These are phyloP conservation scores for Stemphylium lycopersici DNA, from an alignment of 2,329 filamentous ascomycete genomes.

Conservation along the genomic window DNA sequence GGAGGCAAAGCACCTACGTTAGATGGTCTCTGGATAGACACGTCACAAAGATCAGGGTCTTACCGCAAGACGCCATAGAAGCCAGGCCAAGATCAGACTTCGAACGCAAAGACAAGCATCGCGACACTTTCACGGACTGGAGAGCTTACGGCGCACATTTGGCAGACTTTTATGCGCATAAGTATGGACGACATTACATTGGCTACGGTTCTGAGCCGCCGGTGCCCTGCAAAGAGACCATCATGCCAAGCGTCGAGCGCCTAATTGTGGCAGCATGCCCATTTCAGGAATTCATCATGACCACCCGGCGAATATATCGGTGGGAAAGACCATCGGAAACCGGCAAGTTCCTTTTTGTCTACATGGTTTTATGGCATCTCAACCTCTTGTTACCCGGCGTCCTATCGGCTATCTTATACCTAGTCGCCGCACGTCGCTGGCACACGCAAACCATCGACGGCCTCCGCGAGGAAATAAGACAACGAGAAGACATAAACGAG, in stretches of 20 bases:
- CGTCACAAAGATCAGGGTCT: slow-evolving; percentile 40
- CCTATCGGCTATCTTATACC: slow-evolving; percentile 28
- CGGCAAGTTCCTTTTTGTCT: slow-evolving; percentile 35
- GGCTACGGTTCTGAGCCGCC: slow-evolving; percentile 41
- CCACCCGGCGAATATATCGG: slow-evolving; percentile 43
- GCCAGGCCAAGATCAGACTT: slow-evolving; percentile 33
- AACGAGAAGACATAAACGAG: slow-evolving; percentile 36
- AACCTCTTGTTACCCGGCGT: slow-evolving; percentile 36
- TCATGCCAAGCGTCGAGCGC: slow-evolving; percentile 47
- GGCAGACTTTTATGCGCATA: slow-evolving; percentile 34
- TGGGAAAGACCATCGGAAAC: slow-evolving; percentile 46
- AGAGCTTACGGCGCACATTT: slow-evolving; percentile 37
- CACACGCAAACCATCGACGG: slow-evolving; percentile 32
- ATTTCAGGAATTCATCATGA: slow-evolving; percentile 45
- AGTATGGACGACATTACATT: slow-evolving; percentile 48
- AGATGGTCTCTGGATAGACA: slow-evolving; percentile 48
- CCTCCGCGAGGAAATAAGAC: slow-evolving; percentile 39
- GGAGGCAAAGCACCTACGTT: slow-evolving; percentile 42
- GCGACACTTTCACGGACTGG: slow-evolving; percentile 36
- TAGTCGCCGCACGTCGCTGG: slow-evolving; percentile 28
- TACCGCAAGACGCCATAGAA: slow-evolving; percentile 28
- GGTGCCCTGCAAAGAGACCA: slow-evolving; percentile 38
- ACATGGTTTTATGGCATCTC: slow-evolving; percentile 32
- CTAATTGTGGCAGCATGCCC: slow-evolving; percentile 47
- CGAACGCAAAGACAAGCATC: slow-evolving; percentile 23